Evolutionary conservation across 2,329 filamentous ascomycete species (phyloP).

Genomic region (Colletotrichum caudatum): DNA sequence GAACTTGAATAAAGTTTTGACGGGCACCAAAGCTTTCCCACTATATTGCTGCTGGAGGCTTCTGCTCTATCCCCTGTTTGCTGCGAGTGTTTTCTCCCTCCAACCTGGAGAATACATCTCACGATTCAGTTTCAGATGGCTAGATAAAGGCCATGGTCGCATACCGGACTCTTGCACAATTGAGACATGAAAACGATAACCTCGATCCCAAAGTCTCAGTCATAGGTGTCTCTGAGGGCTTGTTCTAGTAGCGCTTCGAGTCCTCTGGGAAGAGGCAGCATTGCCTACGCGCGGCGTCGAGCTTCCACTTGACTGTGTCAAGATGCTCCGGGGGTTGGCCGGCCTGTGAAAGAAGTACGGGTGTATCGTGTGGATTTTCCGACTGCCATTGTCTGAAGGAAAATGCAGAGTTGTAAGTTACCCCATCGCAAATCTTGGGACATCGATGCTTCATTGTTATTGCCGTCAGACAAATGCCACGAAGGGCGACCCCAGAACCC

Average conservation of each 20-base stretch:
- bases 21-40: background rate
- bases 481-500: constrained; percentile 70
- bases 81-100: background rate
- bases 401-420: background rate
- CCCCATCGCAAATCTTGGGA: background rate
- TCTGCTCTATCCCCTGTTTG: background rate
- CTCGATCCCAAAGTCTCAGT: background rate
- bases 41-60: background rate
- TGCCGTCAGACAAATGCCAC: constrained; percentile 51
- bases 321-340: background rate
- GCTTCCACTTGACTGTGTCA: background rate
- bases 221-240: no score
- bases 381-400: background rate
- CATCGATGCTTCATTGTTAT: no score
- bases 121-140: background rate
- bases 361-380: background rate
- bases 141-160: background rate
- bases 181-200: background rate
- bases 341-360: background rate
- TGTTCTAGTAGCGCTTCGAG: background rate
- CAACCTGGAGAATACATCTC: background rate
- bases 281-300: background rate
- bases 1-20: no score
- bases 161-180: background rate
- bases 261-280: no score